Evolutionary conservation across 2,329 filamentous ascomycete genomes (phyloP), one percentile per base, ranked within the genome.

Genomic region (Alternaria arborescens): DNA sequence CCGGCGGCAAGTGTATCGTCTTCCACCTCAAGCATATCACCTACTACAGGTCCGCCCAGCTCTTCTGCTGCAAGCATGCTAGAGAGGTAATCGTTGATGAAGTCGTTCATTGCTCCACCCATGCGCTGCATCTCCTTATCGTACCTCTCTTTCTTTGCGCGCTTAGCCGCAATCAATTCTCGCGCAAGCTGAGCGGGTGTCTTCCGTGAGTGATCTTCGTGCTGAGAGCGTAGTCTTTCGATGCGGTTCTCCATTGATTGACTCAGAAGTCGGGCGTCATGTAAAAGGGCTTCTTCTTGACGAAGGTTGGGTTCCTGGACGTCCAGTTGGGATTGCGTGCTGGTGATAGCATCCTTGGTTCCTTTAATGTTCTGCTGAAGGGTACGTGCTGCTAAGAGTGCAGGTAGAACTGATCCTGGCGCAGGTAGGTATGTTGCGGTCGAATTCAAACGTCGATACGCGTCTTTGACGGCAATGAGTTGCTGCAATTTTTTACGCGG

Each of bases 31-130:
- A 90, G 83, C 68, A 89, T 82, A 66, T 92, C 90, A 4, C 93
- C 91, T 1, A 94, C 91, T 11, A 93, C 89, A 0, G 93, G 92
- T 0, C 93, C 92, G 8, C 93, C 93, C 1, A 94, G 83, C 71
- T 93, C 91, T 79, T 96, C 93, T 1, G 91, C 91, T 7, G 92
- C 92, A 43, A 97, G 82, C 87, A 94, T 91, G 3, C 86, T 80
- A 1, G 91, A 90, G 1, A 97, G 83, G 41, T 87, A 85, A 43
- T 87, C 81, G 62, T 91, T 87, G 58, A 94, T 89, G 71, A 96
- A 96, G 16, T 80, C 81, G 64, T 89, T 86, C 56, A 96, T 83
- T 0, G 86, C 83, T 58, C 84, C 85, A 56, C 91, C 85, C 16
- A 95, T 81, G 42, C 80, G 82, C 2, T 82, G 81, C 1, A 88